A percentile compares a stretch with the other conserved stretches of the same genome.
Evolutionary conservation across 768 basidiomycete species (phyloP).

Genomic region (Russula griseocarnosa): DNA sequence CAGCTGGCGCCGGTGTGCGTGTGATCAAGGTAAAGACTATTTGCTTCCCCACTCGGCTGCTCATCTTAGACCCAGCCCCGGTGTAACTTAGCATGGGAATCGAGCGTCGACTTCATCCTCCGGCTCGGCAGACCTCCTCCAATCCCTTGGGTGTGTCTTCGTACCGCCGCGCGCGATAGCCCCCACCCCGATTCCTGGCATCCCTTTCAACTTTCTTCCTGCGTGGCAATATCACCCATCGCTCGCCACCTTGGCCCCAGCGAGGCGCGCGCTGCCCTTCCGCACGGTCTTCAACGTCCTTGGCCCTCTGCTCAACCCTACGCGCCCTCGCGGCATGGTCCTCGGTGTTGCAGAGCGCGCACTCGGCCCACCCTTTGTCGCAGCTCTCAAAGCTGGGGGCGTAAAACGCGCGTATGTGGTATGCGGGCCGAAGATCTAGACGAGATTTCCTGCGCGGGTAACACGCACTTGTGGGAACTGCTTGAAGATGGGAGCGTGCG

Average conservation of each 20-base stretch:
- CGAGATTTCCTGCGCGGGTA: constrained; percentile 93
- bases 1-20: constrained; percentile 88
- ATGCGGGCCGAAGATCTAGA: constrained; percentile 90
- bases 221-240: constrained; percentile 92
- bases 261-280: constrained; percentile 84
- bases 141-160: constrained; percentile 78
- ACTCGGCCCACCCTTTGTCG: constrained; percentile 78
- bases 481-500: constrained; percentile 57
- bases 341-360: constrained; percentile 82
- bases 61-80: neutral
- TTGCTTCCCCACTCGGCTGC: constrained; percentile 26
- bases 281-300: constrained; percentile 95
- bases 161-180: constrained; percentile 52
- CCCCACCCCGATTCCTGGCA: constrained; percentile 51
- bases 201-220: constrained; percentile 90
- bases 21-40: constrained; percentile 71
- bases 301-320: constrained; percentile 92
- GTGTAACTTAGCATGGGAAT: constrained; percentile 81
- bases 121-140: constrained; percentile 89
- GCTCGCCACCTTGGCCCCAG: constrained; percentile 75
- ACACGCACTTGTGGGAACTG: constrained; percentile 82
- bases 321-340: constrained; percentile 81
- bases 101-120: constrained; percentile 91
- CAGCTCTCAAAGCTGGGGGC: constrained; percentile 65
- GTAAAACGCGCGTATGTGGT: constrained; percentile 87